These are phyloP conservation scores for Cladophialophora chaetospira DNA, from an alignment of 2,329 filamentous ascomycete genomes.

Conservation along the genomic window DNA sequence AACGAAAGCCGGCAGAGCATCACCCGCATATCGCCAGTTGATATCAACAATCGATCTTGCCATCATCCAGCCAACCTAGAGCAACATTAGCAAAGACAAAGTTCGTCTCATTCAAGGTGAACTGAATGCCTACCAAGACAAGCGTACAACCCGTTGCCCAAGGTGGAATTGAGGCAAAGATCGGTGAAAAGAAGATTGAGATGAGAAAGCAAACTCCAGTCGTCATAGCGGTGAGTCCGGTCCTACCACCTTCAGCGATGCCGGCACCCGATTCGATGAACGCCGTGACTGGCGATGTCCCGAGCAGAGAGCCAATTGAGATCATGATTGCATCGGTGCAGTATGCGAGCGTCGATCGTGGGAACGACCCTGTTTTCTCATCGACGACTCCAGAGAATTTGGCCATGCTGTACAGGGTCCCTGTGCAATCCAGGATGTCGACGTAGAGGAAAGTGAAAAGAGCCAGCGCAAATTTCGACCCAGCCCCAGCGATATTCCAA, in stretches of 20 bases:
- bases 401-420: conserved; percentile 87
- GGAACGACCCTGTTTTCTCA: conserved; percentile 80
- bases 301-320: conserved; percentile 76
- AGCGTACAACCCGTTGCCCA: conserved; percentile 91
- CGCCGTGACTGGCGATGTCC: conserved; percentile 77
- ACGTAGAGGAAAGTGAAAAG: conserved; percentile 89
- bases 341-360: conserved; percentile 80
- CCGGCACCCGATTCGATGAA: conserved; percentile 86
- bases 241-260: conserved; percentile 83
- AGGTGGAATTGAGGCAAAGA: conserved; percentile 84
- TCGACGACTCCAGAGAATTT: conserved; percentile 79
- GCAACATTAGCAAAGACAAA: not conserved
- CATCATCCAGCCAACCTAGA: conserved; percentile 6
- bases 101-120: not conserved
- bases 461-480: conserved; percentile 76
- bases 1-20: conserved; percentile 80
- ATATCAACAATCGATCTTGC: conserved; percentile 65
- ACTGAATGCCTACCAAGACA: conserved; percentile 66
- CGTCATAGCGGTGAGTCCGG: conserved; percentile 77
- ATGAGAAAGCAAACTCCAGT: conserved; percentile 84
- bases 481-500: conserved; percentile 69
- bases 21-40: conserved; percentile 85
- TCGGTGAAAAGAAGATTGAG: conserved; percentile 83
- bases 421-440: conserved; percentile 83
- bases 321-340: conserved; percentile 78